Base-by-base conservation (phyloP, 2,329 filamentous ascomycete species). In the Alternaria sp. region DNA sequence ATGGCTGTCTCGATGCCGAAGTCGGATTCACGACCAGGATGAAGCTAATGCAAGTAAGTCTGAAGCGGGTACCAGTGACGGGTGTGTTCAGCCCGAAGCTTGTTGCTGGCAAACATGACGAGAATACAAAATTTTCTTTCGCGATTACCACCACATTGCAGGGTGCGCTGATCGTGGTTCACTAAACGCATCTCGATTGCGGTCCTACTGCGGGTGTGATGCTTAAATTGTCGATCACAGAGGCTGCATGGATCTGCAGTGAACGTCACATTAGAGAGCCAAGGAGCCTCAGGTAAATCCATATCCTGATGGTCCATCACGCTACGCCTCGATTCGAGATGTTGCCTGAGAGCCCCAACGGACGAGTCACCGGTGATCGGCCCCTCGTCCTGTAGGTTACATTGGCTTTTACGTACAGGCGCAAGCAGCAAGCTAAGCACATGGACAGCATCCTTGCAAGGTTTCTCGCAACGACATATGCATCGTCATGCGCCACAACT, bases 401-500 rank as follows among this genome's bases (percentile, higher is more conserved):
- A 50, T 15, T 25, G 25, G 19, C 17, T 46, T 51, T 61, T 46
- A 44, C 47, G 21, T 47, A 30, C 21, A 45, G 28, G 49, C 49
- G 19, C 28, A 21, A 52, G 53, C 36, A 19, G 19, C 28, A 21
- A 52, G 53, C 53, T 43, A 49, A 46, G 17, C 56, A 49, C 55
- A 30, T 62, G 49, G 32, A 45, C 19, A 40, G 43, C 17, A 30
- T 50, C 56, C 45, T 36, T 45, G 57, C 28, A 32, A 32, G 23
- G 40, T 30, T 40, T 21, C 46, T 58, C 28, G 40, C 55, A 32
- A 59, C 54, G 47, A 23, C 40, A 40, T 32, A 17, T 45, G 50
- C 50, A 40, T 40, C 36, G 55, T 64, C 62, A 63, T 63, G 59
- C 62, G 62, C 62, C 65, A 63, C 65, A 67, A 9, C 59, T 50